Conservation (phyloP, 495 filamentous ascomycete species). For the Aspergillus conjunctus region DNA sequence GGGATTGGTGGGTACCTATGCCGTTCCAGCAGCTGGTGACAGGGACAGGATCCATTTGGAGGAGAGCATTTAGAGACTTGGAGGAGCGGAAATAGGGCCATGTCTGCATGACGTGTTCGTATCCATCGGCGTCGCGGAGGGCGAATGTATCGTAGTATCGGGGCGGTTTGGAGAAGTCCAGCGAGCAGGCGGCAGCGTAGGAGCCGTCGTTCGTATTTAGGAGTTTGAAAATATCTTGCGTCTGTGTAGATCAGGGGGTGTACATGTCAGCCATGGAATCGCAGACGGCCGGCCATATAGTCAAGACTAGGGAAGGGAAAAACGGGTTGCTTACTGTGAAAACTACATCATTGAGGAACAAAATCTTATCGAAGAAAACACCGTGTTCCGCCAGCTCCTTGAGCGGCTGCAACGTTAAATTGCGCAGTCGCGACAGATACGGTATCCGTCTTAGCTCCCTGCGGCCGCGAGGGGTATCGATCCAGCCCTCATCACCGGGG, state of each 20-base stretch:
- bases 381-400: conserved; percentile 45
- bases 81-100: conserved; percentile 78
- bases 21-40: conserved; percentile 87
- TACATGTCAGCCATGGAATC: neutral
- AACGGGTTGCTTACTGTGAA: conserved; percentile 56
- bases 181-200: conserved; percentile 79
- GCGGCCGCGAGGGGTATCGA: conserved; percentile 10
- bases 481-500: conserved; percentile 37
- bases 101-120: conserved; percentile 60
- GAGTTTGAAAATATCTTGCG: conserved; percentile 67
- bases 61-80: conserved; percentile 60
- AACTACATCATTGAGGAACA: conserved; percentile 77
- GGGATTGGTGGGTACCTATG: conserved; percentile 49
- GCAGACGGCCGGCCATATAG: neutral
- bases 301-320: neutral
- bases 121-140: conserved; percentile 68
- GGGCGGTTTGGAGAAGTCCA: conserved; percentile 73
- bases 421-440: conserved; percentile 65
- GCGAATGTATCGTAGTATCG: conserved; percentile 85
- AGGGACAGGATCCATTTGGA: conserved; percentile 58
- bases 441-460: conserved; percentile 68
- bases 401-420: conserved; percentile 54
- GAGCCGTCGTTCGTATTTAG: conserved; percentile 69
- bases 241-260: conserved; percentile 25
- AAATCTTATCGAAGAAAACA: conserved; percentile 64